Evolutionary conservation across 1,284 basidiomycete genomes (phyloP).

Genomic region (Malassezia cuniculi): DNA sequence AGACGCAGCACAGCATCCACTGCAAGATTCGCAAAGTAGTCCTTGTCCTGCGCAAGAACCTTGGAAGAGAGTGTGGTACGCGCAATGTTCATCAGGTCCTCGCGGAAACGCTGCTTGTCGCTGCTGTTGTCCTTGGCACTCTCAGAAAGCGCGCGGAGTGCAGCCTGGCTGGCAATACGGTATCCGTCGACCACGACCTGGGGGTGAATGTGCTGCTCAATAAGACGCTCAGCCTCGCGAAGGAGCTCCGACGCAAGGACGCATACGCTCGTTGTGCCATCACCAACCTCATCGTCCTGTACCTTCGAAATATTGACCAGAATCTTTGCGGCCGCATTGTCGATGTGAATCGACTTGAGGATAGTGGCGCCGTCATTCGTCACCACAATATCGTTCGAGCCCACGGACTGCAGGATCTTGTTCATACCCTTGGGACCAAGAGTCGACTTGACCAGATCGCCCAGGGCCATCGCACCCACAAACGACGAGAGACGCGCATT

Average conservation of each 20-base stretch:
- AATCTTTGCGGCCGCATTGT: conserved; percentile 98
- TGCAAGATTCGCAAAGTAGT: conserved; percentile 95
- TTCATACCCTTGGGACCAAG: conserved; percentile 93
- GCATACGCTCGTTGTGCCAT: conserved; percentile 88
- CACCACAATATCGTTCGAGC: conserved; percentile 83
- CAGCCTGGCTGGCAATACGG: conserved; percentile 76
- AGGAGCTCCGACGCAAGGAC: conserved; percentile 84
- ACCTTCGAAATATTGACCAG: conserved; percentile 99
- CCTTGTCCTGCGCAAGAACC: conserved; percentile 91
- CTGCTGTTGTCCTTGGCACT: conserved; percentile 66
- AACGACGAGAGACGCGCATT: conserved; percentile 94
- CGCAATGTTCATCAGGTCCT: conserved; percentile 91
- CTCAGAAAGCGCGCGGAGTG: conserved; percentile 68
- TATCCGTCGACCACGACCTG: conserved; percentile 99
- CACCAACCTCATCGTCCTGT: conserved; percentile 97
- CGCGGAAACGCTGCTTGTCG: conserved; percentile 63
- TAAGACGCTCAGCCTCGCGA: conserved; percentile 88
- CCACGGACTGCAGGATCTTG: conserved; percentile 83
- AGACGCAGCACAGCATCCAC: conserved; percentile 90
- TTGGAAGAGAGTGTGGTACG: conserved; percentile 91
- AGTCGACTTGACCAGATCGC: conserved; percentile 95
- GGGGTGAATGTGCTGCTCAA: conserved; percentile 78
- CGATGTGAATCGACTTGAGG: conserved; percentile 88
- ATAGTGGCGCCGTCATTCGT: conserved; percentile 99
- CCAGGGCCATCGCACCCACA: conserved; percentile 87